These are phyloP conservation scores for Epichloe bromicola DNA, from an alignment of 2,329 filamentous ascomycete species.

Conservation along the genomic window DNA sequence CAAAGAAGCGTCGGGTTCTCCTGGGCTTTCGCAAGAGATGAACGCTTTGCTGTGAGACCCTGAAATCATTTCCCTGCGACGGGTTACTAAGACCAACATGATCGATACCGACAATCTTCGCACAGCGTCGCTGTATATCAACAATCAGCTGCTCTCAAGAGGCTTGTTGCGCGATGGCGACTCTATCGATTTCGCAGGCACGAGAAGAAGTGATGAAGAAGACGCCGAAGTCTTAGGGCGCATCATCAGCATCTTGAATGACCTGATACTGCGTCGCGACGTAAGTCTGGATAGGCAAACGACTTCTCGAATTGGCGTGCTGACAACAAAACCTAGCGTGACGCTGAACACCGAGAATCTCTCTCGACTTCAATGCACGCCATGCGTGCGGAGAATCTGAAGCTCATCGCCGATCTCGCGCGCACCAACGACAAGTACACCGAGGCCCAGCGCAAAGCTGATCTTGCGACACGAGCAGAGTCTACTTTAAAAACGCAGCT, in stretches of 20 bases:
- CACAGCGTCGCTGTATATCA: slow-evolving; percentile 59
- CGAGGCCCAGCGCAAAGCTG: slow-evolving; percentile 42
- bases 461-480: slow-evolving; percentile 55
- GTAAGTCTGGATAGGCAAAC: slow-evolving; percentile 32
- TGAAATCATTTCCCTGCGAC: neutral
- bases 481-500: slow-evolving; percentile 56
- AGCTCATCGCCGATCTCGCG: slow-evolving; percentile 56
- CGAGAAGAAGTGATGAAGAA: slow-evolving; percentile 47
- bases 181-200: slow-evolving; percentile 69
- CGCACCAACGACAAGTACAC: slow-evolving; percentile 39
- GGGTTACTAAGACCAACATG: slow-evolving; percentile 23
- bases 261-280: slow-evolving; percentile 80
- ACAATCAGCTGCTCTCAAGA: slow-evolving; percentile 55
- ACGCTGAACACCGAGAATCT: slow-evolving; percentile 77
- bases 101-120: slow-evolving; percentile 48
- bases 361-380: slow-evolving; percentile 66
- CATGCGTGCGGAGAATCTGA: slow-evolving; percentile 61
- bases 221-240: slow-evolving; percentile 57
- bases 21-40: neutral
- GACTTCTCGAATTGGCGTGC: neutral
- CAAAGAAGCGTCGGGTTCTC: neutral
- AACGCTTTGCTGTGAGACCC: neutral
- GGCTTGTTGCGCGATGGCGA: slow-evolving; percentile 55
- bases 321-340: slow-evolving; percentile 44
- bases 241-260: slow-evolving; percentile 88